phyloP scores from a whole-genome alignment of 108 stramenopile genomes.

The Cyclotella kingstonii region DNA sequence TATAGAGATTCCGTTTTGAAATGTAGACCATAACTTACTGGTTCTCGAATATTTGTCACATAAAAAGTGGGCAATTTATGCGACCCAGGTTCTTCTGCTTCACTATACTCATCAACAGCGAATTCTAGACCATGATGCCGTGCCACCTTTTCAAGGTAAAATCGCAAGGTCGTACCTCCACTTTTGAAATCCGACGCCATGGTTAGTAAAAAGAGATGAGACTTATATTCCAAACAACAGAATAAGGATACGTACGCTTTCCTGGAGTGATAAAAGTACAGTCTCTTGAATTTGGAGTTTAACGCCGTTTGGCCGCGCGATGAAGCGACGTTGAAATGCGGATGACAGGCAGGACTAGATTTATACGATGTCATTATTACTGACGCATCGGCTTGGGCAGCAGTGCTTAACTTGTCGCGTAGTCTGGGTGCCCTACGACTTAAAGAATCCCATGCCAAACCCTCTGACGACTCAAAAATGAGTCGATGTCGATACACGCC shows the following conservation, averaged over 20 bases:
- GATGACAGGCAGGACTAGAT: constrained; percentile 34
- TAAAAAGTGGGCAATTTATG: constrained; percentile 25
- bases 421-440: no score
- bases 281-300: constrained; percentile 14
- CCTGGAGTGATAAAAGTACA: constrained; percentile 33
- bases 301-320: not conserved
- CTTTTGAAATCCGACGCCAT: not conserved
- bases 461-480: no score
- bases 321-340: constrained; percentile 16
- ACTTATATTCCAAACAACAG: not conserved
- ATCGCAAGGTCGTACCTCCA: constrained; percentile 17
- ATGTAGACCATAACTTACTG: constrained; percentile 3
- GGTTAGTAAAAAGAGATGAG: not conserved
- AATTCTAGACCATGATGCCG: constrained; percentile 27
- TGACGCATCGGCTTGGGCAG: no score
- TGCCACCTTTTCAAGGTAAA: constrained; percentile 24
- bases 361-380: no score
- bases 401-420: no score
- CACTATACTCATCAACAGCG: constrained; percentile 10
- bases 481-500: no score
- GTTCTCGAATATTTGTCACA: constrained; percentile 34
- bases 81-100: constrained; percentile 28
- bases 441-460: no score
- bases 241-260: constrained; percentile 2
- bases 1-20: not conserved